phyloP scores from a whole-genome alignment of 1,284 basidiomycete genomes.

The Cutaneotrichosporon dermatis region DNA sequence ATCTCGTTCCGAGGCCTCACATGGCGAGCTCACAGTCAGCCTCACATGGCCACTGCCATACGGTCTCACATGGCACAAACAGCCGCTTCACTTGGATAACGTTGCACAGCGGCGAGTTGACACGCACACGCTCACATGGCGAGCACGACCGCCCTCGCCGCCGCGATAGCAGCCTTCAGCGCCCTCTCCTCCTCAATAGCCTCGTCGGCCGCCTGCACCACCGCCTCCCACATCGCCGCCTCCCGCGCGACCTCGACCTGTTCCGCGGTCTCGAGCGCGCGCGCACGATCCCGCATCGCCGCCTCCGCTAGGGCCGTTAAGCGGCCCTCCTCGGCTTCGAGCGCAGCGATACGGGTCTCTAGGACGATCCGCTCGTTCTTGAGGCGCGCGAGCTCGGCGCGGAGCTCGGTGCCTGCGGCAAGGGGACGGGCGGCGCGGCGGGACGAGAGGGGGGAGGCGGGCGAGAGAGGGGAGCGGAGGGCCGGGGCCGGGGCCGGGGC shows the following conservation, averaged over 20 bases:
- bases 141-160: background rate
- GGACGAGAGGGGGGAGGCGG: background rate
- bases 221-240: slow-evolving; percentile 10
- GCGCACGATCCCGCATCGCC: slow-evolving; percentile 11
- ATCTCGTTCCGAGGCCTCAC: too few species aligned
- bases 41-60: background rate
- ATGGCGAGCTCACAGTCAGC: background rate
- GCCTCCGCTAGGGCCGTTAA: slow-evolving; percentile 3
- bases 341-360: slow-evolving; percentile 6
- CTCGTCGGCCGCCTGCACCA: slow-evolving; percentile 11
- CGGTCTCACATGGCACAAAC: too few species aligned
- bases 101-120: too few species aligned
- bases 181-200: slow-evolving; percentile 15
- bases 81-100: too few species aligned
- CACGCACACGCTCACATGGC: background rate
- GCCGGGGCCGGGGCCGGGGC: background rate
- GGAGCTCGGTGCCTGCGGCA: background rate
- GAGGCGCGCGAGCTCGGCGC: slow-evolving; percentile 6
- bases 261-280: slow-evolving; percentile 1
- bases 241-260: slow-evolving; percentile 6
- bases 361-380: slow-evolving; percentile 7
- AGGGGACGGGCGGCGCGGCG: background rate
- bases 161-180: slow-evolving; percentile 3
- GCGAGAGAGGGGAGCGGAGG: background rate
- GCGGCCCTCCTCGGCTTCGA: slow-evolving; percentile 8